phyloP scores from a whole-genome alignment of 768 basidiomycete species.

The Boletus pseudopeckii region DNA sequence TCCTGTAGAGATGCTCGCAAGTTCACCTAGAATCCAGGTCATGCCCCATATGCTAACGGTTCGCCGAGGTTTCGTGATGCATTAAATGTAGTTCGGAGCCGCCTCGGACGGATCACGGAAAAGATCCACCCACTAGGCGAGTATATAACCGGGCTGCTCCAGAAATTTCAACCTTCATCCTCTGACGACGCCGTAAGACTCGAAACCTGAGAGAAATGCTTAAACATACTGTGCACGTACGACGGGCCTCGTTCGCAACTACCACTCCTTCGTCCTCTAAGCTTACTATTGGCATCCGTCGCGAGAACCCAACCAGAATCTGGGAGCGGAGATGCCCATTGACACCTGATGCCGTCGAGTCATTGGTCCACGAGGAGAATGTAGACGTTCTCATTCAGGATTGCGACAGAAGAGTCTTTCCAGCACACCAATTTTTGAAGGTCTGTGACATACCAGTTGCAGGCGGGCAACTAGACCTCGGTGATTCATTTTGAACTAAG shows the following conservation, averaged over 20 bases:
- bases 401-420: constrained; percentile 73
- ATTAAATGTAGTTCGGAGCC: background rate
- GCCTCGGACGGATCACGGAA: constrained; percentile 17
- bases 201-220: constrained; percentile 10
- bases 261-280: constrained; percentile 20
- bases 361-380: constrained; percentile 52
- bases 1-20: background rate
- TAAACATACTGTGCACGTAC: constrained; percentile 17
- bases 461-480: background rate
- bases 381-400: constrained; percentile 72
- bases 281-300: constrained; percentile 55
- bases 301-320: constrained; percentile 74
- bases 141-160: constrained; percentile 5
- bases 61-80: background rate
- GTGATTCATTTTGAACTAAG: background rate
- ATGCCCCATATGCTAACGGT: background rate
- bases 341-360: constrained; percentile 68
- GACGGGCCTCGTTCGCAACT: constrained; percentile 24
- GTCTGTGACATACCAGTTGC: constrained; percentile 35
- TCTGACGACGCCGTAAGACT: background rate
- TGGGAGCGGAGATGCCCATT: constrained; percentile 89
- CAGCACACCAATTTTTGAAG: constrained; percentile 57
- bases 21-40: background rate
- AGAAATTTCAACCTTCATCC: too few relatives aligned
- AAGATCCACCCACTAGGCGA: background rate